Evolutionary conservation across 2,329 filamentous ascomycete species (phyloP), one percentile per base, ranked within the genome.

Genomic region (Pseudogymnoascus sp.): DNA sequence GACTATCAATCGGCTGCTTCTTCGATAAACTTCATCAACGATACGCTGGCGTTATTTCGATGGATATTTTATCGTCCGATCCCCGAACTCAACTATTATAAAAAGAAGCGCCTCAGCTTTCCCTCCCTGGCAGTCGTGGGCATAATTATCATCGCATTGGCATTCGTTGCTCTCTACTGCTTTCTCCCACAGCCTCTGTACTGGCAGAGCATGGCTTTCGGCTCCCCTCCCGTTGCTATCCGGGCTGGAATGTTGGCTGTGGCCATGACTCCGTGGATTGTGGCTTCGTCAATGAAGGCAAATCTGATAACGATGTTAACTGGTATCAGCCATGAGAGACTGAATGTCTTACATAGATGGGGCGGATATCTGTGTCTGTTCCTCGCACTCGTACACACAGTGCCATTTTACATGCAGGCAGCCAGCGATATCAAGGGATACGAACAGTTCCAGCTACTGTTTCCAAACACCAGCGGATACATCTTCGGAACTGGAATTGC

Each of bases 261-360:
- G 12, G 90, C 93, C 10, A 84, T 96, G 81, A 88, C 94, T 52
- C 93, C 93, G 0, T 97, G 92, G 92, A 93, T 97, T 66, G 79
- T 96, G 59, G 90, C 87, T 15, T 86, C 94, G 9, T 91, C 89
- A 71, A 95, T 91, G 81, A 97, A 97, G 74, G 88, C 91, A 13
- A 97, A 97, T 71, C 71, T 96, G 33, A 82, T 97, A 61, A 88
- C 89, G 0, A 76, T 92, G 62, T 75, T 97, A 63, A 96, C 92
- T 4, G 93, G 93, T 12, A 93, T 97, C 67, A 90, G 92, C 2
- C 92, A 94, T 37, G 93, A 97, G 72, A 82, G 93, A 58, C 81
- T 97, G 59, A 97, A 96, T 68, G 92, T 97, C 33, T 82, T 97
- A 64, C 93, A 97, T 75, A 86, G 93, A 68, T 97, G 92, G 92